These are phyloP conservation scores for Exophiala oligosperma DNA, from an alignment of 2,329 filamentous ascomycete species.

Conservation along the genomic window DNA sequence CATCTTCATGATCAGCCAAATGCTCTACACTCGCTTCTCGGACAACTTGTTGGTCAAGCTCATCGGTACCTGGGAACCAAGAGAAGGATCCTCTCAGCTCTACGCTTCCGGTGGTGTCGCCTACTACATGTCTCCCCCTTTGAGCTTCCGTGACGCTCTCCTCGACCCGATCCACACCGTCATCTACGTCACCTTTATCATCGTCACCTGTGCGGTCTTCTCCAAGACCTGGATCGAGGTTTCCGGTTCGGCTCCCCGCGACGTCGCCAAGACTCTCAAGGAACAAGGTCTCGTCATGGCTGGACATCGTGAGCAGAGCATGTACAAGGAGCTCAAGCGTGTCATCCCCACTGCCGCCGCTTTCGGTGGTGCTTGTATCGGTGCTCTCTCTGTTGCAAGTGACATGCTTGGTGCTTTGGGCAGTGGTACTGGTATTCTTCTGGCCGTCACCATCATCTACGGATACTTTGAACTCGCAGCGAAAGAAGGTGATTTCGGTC, in stretches of 20 bases:
- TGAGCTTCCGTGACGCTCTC: conserved; percentile 96
- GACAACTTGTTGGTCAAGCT: conserved; percentile 98
- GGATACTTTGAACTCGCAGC: conserved; percentile 99
- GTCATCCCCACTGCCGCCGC: conserved; percentile 97
- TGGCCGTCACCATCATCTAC: conserved; percentile 99
- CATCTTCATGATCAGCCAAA: conserved; percentile 98
- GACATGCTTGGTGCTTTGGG: conserved; percentile 95
- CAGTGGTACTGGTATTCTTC: conserved; percentile 93
- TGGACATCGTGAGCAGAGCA: conserved; percentile 98
- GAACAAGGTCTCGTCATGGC: conserved; percentile 99
- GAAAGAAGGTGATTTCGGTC: conserved; percentile 88
- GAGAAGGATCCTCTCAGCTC: conserved; percentile 93
- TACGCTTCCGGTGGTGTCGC: conserved; percentile 90
- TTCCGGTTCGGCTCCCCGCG: conserved; percentile 92
- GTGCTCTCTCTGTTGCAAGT: conserved; percentile 90
- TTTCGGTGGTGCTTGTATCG: conserved; percentile 98
- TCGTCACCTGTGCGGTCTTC: conserved; percentile 95
- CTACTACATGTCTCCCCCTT: conserved; percentile 99
- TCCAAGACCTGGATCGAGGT: conserved; percentile 99
- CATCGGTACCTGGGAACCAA: conserved; percentile 97
- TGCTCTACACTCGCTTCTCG: conserved; percentile 98
- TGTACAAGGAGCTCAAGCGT: conserved; percentile 99
- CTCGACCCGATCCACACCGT: conserved; percentile 95
- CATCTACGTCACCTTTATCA: conserved; percentile 96
- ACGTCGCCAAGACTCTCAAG: conserved; percentile 99